These are phyloP conservation scores for Cladosporium halotolerans DNA, from an alignment of 2,329 filamentous ascomycete genomes.

Conservation along the genomic window DNA sequence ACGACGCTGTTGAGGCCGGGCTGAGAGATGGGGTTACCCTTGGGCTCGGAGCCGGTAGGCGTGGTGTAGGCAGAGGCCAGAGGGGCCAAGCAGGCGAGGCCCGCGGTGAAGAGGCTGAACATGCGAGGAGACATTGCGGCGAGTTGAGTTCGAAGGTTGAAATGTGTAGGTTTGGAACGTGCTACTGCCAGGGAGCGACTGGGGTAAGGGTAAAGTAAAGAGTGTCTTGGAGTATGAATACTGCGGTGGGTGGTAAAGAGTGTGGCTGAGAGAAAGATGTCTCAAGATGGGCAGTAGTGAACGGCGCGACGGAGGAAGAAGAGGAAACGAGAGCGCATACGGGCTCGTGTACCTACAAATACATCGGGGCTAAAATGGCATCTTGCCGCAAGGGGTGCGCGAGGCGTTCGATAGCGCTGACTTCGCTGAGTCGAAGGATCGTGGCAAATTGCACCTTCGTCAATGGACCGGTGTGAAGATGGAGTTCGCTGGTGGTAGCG, in stretches of 20 bases:
- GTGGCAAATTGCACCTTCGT: conserved; percentile 4
- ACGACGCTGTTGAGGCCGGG: conserved; percentile 50
- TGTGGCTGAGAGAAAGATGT: conserved; percentile 23
- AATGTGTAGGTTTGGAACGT: neutral
- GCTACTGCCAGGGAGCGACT: neutral
- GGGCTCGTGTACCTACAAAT: conserved; percentile 5
- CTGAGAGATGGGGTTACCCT: conserved; percentile 50
- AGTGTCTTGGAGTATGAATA: conserved; percentile 14
- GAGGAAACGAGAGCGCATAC: neutral
- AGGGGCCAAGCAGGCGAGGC: conserved; percentile 45
- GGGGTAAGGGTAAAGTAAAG: conserved; percentile 11
- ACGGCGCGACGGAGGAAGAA: neutral
- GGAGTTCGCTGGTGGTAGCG: neutral
- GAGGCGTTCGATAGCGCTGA: conserved; percentile 9
- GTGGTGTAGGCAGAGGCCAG: conserved; percentile 42
- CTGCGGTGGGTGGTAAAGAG: conserved; percentile 17
- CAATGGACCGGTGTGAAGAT: conserved; percentile 1
- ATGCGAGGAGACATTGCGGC: conserved; percentile 23
- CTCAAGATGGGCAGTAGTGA: conserved; percentile 9
- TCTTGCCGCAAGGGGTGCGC: no score
- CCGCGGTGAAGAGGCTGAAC: conserved; percentile 47
- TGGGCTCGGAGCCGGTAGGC: conserved; percentile 26
- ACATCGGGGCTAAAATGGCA: neutral
- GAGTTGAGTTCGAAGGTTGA: neutral
- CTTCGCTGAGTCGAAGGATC: neutral